A percentile compares a stretch with the other conserved stretches of the same genome.
These are phyloP conservation scores for Verticillium dahliae DNA, from an alignment of 2,329 filamentous ascomycete species.

Conservation along the genomic window DNA sequence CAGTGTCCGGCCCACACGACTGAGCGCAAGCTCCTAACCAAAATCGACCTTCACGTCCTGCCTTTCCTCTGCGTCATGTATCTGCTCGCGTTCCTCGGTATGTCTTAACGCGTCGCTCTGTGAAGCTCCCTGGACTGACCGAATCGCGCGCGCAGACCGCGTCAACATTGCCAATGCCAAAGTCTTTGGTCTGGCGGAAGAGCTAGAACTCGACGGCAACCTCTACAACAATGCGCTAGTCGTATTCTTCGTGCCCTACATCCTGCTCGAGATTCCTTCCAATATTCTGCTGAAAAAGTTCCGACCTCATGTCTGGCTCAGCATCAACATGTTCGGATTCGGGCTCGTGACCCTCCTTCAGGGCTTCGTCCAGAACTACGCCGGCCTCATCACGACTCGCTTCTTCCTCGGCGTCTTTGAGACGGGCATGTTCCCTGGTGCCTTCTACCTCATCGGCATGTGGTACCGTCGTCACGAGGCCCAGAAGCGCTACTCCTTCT, in stretches of 20 bases:
- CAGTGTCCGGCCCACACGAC: slow-evolving; percentile 48
- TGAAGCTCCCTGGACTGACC: not conserved
- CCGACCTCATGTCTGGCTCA: slow-evolving; percentile 63
- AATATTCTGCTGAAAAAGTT: slow-evolving; percentile 27
- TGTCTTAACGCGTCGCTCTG: slow-evolving; percentile 4
- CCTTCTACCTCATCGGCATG: slow-evolving; percentile 71
- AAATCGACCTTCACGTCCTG: slow-evolving; percentile 65
- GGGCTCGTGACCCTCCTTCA: slow-evolving; percentile 69
- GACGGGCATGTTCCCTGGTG: slow-evolving; percentile 52
- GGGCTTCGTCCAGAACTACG: slow-evolving; percentile 72
- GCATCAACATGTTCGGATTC: slow-evolving; percentile 78
- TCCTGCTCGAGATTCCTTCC: slow-evolving; percentile 60
- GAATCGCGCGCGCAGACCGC: slow-evolving; percentile 36
- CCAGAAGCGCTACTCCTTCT: slow-evolving; percentile 88
- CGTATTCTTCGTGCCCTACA: slow-evolving; percentile 78
- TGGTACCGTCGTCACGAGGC: slow-evolving; percentile 87
- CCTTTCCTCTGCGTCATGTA: slow-evolving; percentile 70
- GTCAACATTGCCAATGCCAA: slow-evolving; percentile 78
- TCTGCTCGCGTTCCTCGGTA: slow-evolving; percentile 59
- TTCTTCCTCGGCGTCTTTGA: slow-evolving; percentile 81
- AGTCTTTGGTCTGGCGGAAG: slow-evolving; percentile 56
- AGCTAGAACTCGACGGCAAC: slow-evolving; percentile 51
- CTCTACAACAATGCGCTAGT: slow-evolving; percentile 72
- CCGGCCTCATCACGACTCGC: slow-evolving; percentile 67
- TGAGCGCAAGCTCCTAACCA: slow-evolving; percentile 59